Evolutionary conservation across 805 yeast species (phyloP).

Genomic region (Saccharomycopsis fermentans): DNA sequence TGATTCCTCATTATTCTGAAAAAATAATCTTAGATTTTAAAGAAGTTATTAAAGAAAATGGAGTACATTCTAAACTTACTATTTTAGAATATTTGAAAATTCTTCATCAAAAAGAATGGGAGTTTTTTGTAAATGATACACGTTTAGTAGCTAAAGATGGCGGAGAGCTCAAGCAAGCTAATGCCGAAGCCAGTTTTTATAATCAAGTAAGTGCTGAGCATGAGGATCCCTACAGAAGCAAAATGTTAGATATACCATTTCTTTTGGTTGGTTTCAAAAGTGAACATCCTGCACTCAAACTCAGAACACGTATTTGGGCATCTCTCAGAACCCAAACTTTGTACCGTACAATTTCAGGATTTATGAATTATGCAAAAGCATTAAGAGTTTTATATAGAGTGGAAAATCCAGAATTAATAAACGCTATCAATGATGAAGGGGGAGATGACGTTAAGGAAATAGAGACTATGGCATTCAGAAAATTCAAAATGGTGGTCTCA

Average conservation of each 20-base stretch:
- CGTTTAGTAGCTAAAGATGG: conserved; percentile 58
- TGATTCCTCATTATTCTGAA: conserved; percentile 93
- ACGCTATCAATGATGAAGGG: conserved; percentile 67
- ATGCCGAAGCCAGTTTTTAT: conserved; percentile 28
- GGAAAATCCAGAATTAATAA: conserved; percentile 90
- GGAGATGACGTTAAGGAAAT: conserved; percentile 45
- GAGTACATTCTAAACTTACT: conserved; percentile 89
- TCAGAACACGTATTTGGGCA: conserved; percentile 98
- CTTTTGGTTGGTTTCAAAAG: conserved; percentile 95
- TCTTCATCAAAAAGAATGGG: conserved; percentile 96
- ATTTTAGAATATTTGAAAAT: conserved; percentile 89
- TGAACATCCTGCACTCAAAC: conserved; percentile 92
- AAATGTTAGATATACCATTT: conserved; percentile 63
- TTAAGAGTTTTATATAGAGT: conserved; percentile 87
- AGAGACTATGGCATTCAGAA: conserved; percentile 72
- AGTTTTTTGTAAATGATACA: conserved; percentile 92
- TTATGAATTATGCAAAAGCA: conserved; percentile 97
- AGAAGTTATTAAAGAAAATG: conserved; percentile 94
- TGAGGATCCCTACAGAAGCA: conserved; percentile 11
- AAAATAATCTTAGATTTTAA: conserved; percentile 82
- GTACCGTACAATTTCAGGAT: conserved; percentile 95
- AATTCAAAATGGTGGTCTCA: conserved; percentile 70
- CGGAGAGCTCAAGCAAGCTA: conserved; percentile 66
- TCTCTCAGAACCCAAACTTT: conserved; percentile 93
- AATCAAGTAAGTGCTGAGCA: conserved; percentile 25